These are phyloP conservation scores for Codiaeum variegatum DNA, from an alignment of 441 rosid species.

Conservation along the genomic window DNA sequence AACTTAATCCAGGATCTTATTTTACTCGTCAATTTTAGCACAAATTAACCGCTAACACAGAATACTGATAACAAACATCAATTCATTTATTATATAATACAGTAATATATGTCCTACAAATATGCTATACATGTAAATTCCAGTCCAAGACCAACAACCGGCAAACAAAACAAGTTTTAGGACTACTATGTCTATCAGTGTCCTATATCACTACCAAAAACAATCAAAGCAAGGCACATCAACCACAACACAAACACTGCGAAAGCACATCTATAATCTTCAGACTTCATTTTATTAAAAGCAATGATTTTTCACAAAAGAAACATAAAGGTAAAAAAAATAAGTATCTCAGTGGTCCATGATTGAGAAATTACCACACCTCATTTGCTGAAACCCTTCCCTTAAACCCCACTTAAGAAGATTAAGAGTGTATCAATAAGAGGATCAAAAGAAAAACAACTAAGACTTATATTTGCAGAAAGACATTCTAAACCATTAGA, in stretches of 20 bases:
- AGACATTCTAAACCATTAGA: constrained; percentile 7
- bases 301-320: neutral
- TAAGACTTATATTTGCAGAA: neutral
- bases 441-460: neutral
- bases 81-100: neutral
- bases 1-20: neutral
- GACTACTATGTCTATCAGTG: too few relatives aligned
- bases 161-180: neutral
- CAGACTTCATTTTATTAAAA: neutral
- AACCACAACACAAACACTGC: neutral
- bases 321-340: neutral
- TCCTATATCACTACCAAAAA: too few relatives aligned
- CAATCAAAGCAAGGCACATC: neutral
- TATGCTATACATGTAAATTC: neutral
- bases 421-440: neutral
- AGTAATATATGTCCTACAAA: neutral
- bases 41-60: neutral
- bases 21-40: neutral
- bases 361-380: neutral
- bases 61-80: neutral
- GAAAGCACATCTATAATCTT: neutral
- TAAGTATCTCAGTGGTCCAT: neutral
- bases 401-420: neutral
- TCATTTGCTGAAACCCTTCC: neutral
- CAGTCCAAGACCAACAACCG: too few relatives aligned